Percentiles rank a stretch among this genome's conserved stretches.
Conservation (phyloP, 75 land plant genomes). For the Sequoia sempervirens region DNA sequence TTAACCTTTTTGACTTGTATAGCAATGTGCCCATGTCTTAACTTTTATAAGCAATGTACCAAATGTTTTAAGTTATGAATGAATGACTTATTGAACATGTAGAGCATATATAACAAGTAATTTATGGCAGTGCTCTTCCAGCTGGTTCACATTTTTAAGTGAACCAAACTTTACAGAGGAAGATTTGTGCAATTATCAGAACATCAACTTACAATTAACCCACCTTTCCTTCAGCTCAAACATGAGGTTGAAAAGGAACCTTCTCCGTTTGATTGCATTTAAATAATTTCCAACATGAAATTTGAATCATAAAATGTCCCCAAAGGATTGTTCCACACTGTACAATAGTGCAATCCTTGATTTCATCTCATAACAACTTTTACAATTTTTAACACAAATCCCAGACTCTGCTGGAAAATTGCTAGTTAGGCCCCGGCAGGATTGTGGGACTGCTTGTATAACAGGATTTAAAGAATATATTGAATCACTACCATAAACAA, state of each 20-base stretch:
- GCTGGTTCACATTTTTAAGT: not conserved
- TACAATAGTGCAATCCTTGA: constrained; percentile 1
- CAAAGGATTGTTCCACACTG: not conserved
- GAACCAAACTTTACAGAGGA: not conserved
- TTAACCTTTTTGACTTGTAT: not conserved
- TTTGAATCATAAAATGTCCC: not conserved
- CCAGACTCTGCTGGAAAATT: not conserved
- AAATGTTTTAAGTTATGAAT: not conserved
- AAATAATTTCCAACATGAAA: not conserved
- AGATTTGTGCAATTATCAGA: not conserved
- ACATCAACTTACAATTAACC: not conserved
- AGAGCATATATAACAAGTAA: not conserved
- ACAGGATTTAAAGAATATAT: not conserved
- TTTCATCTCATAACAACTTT: not conserved
- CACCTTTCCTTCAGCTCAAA: not conserved
- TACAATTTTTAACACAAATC: not conserved
- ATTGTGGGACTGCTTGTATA: not conserved
- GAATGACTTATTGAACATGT: not conserved
- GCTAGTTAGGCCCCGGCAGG: not conserved
- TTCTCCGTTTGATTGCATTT: not conserved
- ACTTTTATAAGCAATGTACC: no score
- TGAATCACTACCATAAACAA: not conserved
- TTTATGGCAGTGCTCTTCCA: not conserved
- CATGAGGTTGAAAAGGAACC: not conserved
- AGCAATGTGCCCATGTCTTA: not conserved